Base-by-base conservation (phyloP, 129 eudicot genomes). In the Apium graveolens region DNA sequence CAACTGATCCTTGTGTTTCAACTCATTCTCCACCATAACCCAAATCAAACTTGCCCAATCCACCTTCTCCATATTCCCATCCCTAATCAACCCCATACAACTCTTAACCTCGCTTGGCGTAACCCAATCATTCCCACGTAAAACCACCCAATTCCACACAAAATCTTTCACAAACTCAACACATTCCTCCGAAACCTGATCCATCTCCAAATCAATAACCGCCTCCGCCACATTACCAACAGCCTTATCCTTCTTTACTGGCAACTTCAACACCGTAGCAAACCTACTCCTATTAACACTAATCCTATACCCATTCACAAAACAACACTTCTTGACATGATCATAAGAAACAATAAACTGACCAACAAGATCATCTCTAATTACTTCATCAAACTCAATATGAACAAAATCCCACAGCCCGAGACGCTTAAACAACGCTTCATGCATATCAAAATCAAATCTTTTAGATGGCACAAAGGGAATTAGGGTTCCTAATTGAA, bases 11-110 rank as follows among this genome's bases (percentile, higher is more conserved):
- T 90, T 92, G 41, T 87, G 86, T 26, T 53, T 42, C 85, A 95
- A 78, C 85, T 95, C 99, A 80, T 82, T 90, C 87, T 95, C 97
- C 85, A 90, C 90, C 96, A 88, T 90, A 42, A 76, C 77, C 99
- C 99, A 95, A 73, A 95, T 26, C 86, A 95, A 79, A 29, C 87
- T 86, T 24, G 96, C 92, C 83, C 94, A 85, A 83, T 92, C 96
- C 80, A 95, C 81, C 82, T 83, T 95, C 83, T 95, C 96, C 1
- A 88, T 94, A 65, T 87, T 90, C 72, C 96, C 96, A 62, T 90
- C 95, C 80, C 85, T 88, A 31, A 95, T 87, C 70, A 84, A 79
- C 78, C 83, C 71, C 10, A 83, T 70, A 94, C 89, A 90, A 75
- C 83, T 80, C 78, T 77, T 42, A 26, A 89, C 85, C 86, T 92